Conservation (phyloP, 257 asterid species). For the Euphrasia confusa region DNA sequence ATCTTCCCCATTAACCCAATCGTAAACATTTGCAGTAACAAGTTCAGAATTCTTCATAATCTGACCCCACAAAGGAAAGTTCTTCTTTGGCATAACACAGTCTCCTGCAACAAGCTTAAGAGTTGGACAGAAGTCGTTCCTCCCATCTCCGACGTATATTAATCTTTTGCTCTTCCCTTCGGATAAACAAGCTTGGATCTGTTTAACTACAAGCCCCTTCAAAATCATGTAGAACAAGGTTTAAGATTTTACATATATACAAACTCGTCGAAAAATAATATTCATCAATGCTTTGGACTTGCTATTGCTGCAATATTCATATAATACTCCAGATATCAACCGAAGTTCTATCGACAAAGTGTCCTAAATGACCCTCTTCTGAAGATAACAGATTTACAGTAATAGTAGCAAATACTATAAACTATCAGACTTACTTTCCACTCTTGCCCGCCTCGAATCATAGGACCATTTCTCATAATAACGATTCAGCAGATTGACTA, state of each 20-base stretch:
- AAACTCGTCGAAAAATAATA: neutral
- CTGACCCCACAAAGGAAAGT: slow-evolving; percentile 45
- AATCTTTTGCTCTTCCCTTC: slow-evolving; percentile 32
- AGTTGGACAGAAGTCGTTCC: slow-evolving; percentile 75
- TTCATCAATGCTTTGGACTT: neutral
- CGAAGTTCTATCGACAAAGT: neutral
- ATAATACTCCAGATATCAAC: slow-evolving; percentile 2
- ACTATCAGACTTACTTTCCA: neutral
- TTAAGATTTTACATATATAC: neutral
- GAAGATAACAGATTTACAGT: neutral
- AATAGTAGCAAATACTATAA: too few relatives aligned
- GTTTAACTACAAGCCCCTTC: slow-evolving; percentile 56
- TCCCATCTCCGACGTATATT: slow-evolving; percentile 76
- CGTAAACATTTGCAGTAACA: slow-evolving; percentile 56
- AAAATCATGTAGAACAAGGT: neutral
- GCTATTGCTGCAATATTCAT: neutral
- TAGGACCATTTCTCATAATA: neutral
- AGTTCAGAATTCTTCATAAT: slow-evolving; percentile 35
- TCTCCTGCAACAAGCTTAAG: slow-evolving; percentile 60
- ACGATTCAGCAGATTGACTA: too few relatives aligned
- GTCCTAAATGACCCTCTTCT: neutral
- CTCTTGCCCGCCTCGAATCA: neutral
- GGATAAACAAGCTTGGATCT: slow-evolving; percentile 34
- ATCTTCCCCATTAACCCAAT: slow-evolving; percentile 65
- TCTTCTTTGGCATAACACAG: slow-evolving; percentile 57